Base-by-base conservation (phyloP, 768 basidiomycete genomes). In the Boletus subparvulus region DNA sequence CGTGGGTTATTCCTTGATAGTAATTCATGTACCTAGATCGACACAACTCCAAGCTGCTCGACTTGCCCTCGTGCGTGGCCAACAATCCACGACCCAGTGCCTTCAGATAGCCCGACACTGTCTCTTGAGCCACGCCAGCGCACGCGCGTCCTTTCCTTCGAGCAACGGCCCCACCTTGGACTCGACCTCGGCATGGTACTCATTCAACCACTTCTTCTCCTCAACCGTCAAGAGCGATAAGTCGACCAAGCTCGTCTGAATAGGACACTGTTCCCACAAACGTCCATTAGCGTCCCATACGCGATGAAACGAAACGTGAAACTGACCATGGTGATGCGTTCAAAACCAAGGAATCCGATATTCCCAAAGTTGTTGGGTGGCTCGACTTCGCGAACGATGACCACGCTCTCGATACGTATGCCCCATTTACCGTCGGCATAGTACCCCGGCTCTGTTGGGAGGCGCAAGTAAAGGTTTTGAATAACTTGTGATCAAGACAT, bases 351-450 rank as follows among this genome's bases (percentile, higher is more conserved):
- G 72, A 85, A 98, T 2, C 88, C 91, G 19, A 84, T 83, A 30
- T 86, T 81, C 2, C 91, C 93, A 68, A 95, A 98, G 60, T 82
- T 80, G 66, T 92, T 81, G 52, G 85, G 82, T 1, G 92, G 93
- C 51, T 87, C 70, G 11, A 73, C 86, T 43, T 86, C 80, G 47
- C 82, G 79, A 4, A 96, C 89, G 19, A 96, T 76, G 21, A 94
- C 84, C 42, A 98, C 80, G 70, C 84, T 94, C 74, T 99, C 96
- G 63, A 96, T 92, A 5, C 97, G 86, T 64, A 98, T 93, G 3
- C 95, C 96, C 65, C 87, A 98, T 44, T 80, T 76, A 2, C 94
- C 96, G 63, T 98, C 94, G 9, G 84, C 85, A 69, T 97, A 97
- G 70, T 89, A 96, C 10, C 94, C 94, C 1, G 94, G 94, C 61